Evolutionary conservation across 352 stramenopile species (phyloP).

Genomic region (Pythium monospermum): DNA sequence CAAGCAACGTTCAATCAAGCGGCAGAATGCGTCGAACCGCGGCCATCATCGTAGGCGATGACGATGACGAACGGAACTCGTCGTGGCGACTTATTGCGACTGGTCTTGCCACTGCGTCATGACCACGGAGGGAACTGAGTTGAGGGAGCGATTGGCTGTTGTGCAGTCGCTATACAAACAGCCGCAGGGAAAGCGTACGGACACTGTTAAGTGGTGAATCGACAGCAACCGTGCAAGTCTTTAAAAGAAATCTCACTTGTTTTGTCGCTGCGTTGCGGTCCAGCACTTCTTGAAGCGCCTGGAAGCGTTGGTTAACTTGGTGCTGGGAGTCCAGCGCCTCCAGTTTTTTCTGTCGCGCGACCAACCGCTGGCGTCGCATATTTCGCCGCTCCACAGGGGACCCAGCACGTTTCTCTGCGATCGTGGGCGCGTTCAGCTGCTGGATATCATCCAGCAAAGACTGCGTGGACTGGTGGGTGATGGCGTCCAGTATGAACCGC

Average conservation of each 20-base stretch:
- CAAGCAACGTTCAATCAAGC: too few relatives aligned
- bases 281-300: constrained; percentile 36
- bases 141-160: constrained; percentile 14
- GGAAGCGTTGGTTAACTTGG: constrained; percentile 52
- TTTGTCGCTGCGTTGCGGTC: too few relatives aligned
- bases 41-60: too few relatives aligned
- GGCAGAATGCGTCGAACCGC: too few relatives aligned
- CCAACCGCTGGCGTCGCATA: constrained; percentile 19
- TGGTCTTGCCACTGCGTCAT: not conserved
- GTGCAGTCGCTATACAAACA: not conserved
- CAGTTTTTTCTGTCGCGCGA: constrained; percentile 44
- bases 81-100: not conserved
- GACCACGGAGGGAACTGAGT: not conserved
- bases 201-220: not conserved
- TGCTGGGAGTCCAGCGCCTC: constrained; percentile 41
- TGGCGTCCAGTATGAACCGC: constrained; percentile 67
- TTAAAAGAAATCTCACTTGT: too few relatives aligned
- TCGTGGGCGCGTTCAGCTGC: constrained; percentile 25
- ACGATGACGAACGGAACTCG: too few relatives aligned
- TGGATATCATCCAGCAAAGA: constrained; percentile 51
- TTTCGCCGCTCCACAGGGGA: not conserved
- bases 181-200: too few relatives aligned
- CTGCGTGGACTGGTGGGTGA: constrained; percentile 49
- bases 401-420: constrained; percentile 19
- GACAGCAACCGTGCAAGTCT: not conserved